Evolutionary conservation across 116 monocot species (phyloP).

Genomic region (Thalassia testudinum): DNA sequence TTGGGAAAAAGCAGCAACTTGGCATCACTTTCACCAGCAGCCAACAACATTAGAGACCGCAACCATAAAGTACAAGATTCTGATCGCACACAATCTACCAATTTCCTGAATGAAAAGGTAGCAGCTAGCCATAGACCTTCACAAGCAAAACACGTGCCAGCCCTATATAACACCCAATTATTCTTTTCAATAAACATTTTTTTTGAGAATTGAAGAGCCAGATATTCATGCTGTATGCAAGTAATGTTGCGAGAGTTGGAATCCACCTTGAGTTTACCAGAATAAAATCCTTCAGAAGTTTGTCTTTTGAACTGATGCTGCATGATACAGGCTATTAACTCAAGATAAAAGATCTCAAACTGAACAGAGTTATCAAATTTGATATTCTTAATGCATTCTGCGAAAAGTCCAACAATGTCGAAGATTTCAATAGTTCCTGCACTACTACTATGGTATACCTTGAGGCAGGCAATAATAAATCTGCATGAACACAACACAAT

Average conservation of each 20-base stretch:
- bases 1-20: conserved; percentile 61
- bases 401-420: conserved; percentile 19
- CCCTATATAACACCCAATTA: conserved; percentile 58
- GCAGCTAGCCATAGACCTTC: conserved; percentile 79
- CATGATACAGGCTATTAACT: conserved; percentile 13
- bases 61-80: conserved; percentile 37
- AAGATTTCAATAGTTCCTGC: no score
- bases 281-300: no score
- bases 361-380: conserved; percentile 13
- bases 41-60: conserved; percentile 51
- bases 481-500: no score
- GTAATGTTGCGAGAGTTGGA: neutral
- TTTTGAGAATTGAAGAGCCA: conserved; percentile 37
- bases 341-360: conserved; percentile 31
- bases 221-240: conserved; percentile 20
- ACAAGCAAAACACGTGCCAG: conserved; percentile 39
- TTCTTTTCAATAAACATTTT: conserved; percentile 32
- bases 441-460: no score
- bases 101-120: conserved; percentile 58
- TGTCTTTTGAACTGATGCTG: no score
- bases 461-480: no score
- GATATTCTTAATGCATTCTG: conserved; percentile 20
- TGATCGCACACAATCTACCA: conserved; percentile 31
- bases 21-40: conserved; percentile 79
- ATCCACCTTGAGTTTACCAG: neutral